Percentiles rank a stretch among this genome's conserved stretches.
Evolutionary conservation across 495 filamentous ascomycete genomes (phyloP).

Genomic region (Daldinia concentrica): DNA sequence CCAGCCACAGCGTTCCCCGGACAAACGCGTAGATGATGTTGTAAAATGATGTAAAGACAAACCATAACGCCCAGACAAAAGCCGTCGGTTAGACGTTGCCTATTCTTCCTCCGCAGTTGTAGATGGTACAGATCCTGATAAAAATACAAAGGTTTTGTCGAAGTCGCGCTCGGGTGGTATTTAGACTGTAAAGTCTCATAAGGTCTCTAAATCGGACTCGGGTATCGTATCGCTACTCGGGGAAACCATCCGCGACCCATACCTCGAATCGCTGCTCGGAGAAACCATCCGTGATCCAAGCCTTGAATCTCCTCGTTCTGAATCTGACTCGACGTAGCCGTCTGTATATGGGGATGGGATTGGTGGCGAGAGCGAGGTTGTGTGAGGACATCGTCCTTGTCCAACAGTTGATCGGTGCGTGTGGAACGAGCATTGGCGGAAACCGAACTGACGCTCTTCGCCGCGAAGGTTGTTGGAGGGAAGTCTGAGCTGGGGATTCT

Average conservation of each 20-base stretch:
- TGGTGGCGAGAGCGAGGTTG: slow-evolving; percentile 29
- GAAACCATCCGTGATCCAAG: slow-evolving; percentile 33
- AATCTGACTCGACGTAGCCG: slow-evolving; percentile 38
- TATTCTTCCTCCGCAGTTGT: background rate
- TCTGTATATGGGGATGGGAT: slow-evolving; percentile 31
- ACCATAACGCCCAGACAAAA: background rate
- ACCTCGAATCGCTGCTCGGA: slow-evolving; percentile 34
- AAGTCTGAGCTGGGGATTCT: slow-evolving; percentile 60
- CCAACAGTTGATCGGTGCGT: slow-evolving; percentile 55
- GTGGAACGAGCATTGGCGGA: slow-evolving; percentile 60
- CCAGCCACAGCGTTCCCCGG: too few species aligned
- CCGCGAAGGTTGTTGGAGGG: slow-evolving; percentile 55
- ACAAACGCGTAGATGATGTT: too few species aligned
- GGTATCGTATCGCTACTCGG: slow-evolving; percentile 37
- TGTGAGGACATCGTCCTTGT: slow-evolving; percentile 55
- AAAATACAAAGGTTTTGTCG: background rate
- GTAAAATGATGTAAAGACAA: background rate
- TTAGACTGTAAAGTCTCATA: slow-evolving; percentile 1
- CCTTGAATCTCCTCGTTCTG: slow-evolving; percentile 38
- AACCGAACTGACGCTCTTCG: slow-evolving; percentile 59
- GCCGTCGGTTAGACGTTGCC: background rate
- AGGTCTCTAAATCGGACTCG: slow-evolving; percentile 35
- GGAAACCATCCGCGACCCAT: slow-evolving; percentile 31
- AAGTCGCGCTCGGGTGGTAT: background rate
- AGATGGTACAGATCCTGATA: background rate